A percentile compares a stretch with the other conserved stretches of the same genome.
phyloP scores from a whole-genome alignment of 768 basidiomycete species.

The Boletellus sp. region DNA sequence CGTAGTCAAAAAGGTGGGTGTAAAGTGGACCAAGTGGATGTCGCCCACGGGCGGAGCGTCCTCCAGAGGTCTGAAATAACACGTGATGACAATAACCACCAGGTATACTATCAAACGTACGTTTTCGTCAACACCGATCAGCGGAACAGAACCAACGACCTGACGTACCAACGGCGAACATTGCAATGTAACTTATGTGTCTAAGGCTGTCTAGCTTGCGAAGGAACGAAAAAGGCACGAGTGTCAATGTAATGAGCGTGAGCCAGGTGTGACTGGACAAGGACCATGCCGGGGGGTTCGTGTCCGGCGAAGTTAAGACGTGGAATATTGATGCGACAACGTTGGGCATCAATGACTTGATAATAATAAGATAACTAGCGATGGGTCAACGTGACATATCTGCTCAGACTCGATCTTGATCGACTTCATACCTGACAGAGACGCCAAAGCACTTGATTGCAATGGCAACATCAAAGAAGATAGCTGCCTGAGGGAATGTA shows the following conservation, averaged over 20 bases:
- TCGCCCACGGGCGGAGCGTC: constrained; percentile 64
- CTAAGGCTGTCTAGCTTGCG: constrained; percentile 80
- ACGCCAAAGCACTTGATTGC: constrained; percentile 97
- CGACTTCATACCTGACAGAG: constrained; percentile 66
- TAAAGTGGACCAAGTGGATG: constrained; percentile 67
- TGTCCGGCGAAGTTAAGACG: constrained; percentile 60
- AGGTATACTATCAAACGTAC: constrained; percentile 56
- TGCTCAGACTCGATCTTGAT: background rate
- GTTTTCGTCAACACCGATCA: background rate
- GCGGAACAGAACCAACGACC: constrained; percentile 1
- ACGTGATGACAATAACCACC: constrained; percentile 72
- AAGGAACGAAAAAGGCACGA: constrained; percentile 81
- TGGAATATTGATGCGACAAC: constrained; percentile 83
- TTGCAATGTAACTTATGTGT: constrained; percentile 86
- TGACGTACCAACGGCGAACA: constrained; percentile 81
- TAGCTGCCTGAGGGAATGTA: constrained; percentile 83
- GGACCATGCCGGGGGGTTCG: constrained; percentile 71
- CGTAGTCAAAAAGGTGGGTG: constrained; percentile 72
- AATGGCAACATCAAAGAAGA: constrained; percentile 92
- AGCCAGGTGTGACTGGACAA: constrained; percentile 83
- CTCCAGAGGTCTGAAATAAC: constrained; percentile 72
- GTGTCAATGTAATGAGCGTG: constrained; percentile 65
- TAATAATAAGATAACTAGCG: constrained; percentile 79
- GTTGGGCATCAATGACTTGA: constrained; percentile 90
- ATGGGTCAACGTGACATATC: background rate